phyloP scores from a whole-genome alignment of 1,139 yeast species.

The Pichia sp. region DNA sequence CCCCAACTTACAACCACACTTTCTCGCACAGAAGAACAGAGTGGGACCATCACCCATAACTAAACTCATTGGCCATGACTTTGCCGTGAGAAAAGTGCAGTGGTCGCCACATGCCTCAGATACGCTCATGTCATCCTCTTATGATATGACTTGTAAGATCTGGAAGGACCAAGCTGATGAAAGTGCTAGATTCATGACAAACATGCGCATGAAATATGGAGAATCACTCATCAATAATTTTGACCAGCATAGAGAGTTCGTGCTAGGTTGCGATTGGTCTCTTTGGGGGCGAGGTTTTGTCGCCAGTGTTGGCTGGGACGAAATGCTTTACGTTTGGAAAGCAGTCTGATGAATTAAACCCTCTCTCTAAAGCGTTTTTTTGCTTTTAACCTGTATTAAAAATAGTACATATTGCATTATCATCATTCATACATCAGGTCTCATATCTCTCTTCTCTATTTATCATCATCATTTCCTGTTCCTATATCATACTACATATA shows the following conservation, averaged over 20 bases:
- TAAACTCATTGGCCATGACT: constrained; percentile 80
- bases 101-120: constrained; percentile 89
- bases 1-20: constrained; percentile 20
- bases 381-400: too few relatives aligned
- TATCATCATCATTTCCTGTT: too few relatives aligned
- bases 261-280: constrained; percentile 92
- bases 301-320: constrained; percentile 96
- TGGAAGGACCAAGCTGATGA: constrained; percentile 72
- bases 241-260: constrained; percentile 77
- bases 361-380: too few relatives aligned
- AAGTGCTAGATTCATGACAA: constrained; percentile 39
- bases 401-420: too few relatives aligned
- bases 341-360: constrained; percentile 21
- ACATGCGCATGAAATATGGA: constrained; percentile 31
- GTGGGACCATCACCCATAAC: constrained; percentile 66
- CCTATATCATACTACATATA: too few relatives aligned
- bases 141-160: constrained; percentile 86
- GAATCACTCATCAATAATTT: constrained; percentile 53
- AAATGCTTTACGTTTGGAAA: constrained; percentile 90
- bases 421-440: too few relatives aligned
- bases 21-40: constrained; percentile 37
- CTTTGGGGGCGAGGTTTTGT: constrained; percentile 98
- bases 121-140: constrained; percentile 67
- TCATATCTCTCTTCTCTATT: too few relatives aligned
- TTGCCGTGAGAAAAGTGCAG: constrained; percentile 71